Conservation (phyloP, 2,329 filamentous ascomycete genomes). For the Ceratocystis cubensis region DNA sequence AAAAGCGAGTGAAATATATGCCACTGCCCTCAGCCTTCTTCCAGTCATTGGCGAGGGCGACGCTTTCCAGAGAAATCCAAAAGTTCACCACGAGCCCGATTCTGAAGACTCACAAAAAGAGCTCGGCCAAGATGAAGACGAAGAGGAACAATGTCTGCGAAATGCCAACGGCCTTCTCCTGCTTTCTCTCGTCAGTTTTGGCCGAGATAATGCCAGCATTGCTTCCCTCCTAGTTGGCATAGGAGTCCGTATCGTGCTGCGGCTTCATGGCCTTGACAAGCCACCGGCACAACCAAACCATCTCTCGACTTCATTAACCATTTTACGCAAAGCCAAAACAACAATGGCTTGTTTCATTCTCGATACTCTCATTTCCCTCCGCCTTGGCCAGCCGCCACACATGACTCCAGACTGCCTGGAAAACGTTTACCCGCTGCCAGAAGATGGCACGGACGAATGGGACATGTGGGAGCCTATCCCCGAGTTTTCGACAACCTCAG, state of each 20-base stretch:
- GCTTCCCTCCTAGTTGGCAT: constrained; percentile 55
- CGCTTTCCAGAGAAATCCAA: neutral
- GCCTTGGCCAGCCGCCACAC: constrained; percentile 39
- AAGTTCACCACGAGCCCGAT: neutral
- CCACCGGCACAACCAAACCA: neutral
- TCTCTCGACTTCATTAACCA: constrained; percentile 21
- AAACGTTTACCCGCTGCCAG: constrained; percentile 38
- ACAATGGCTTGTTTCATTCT: constrained; percentile 48
- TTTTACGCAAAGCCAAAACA: constrained; percentile 22
- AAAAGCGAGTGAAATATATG: constrained; percentile 35
- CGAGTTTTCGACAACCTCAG: constrained; percentile 27
- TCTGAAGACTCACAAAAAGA: neutral
- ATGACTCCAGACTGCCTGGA: constrained; percentile 38
- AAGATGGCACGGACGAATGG: constrained; percentile 63
- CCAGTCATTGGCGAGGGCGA: constrained; percentile 26
- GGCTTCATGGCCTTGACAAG: constrained; percentile 22
- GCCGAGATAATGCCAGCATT: constrained; percentile 40
- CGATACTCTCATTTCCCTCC: constrained; percentile 44
- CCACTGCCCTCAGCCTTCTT: constrained; percentile 37
- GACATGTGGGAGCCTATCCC: constrained; percentile 51
- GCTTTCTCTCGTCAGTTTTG: constrained; percentile 51
- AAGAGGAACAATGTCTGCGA: constrained; percentile 33
- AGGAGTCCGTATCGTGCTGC: constrained; percentile 39
- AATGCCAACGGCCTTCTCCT: constrained; percentile 37
- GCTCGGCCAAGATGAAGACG: constrained; percentile 31